Base-by-base conservation (phyloP, 345 rosid genomes). In the Brassica rapa region DNA sequence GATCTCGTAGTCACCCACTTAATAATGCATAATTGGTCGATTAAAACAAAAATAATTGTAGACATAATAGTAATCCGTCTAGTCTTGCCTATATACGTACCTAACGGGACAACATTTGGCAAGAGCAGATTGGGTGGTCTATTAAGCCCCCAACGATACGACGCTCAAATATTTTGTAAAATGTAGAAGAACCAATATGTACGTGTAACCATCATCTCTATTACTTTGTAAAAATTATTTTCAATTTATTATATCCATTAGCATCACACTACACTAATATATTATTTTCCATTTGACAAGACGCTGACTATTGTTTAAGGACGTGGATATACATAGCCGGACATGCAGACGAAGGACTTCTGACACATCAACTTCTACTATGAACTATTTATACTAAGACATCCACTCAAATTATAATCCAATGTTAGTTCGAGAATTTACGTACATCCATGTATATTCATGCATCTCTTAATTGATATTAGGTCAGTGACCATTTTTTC, bases 321-420 rank as follows among this genome's bases (percentile, higher is more conserved):
- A 70, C 80, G 71, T 77, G 70, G 70, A 69, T 62, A 24, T 29
- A 27, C 30, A n/a, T 30, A 29, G 21, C 73, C 62, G 57, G 39
- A 21, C 49, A 78, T 65, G 76, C 72, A 24, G 61, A 71, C 62
- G 72, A 77, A 77, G 10, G 66, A 71, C 66, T 29, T 70, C 55
- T 63, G 53, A 77, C 60, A 78, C 77, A 65, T 78, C 76, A 65
- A 65, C 77, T 78, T 78, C 62, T 77, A 71, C 76, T 77, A 63
- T 65, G 68, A 10, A 41, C 32, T 30, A 46, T 59, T 1, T 66
- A 41, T 78, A 60, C 57, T 33, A 51, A 15, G 16, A 14, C 5
- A 27, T 70, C 74, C 80, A 69, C 49, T 62, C 55, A 77, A 21
- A 68, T 32, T 62, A 14, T 23, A 62, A 37, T 46, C 14, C 30